Evolutionary conservation across 2,329 filamentous ascomycete genomes (phyloP).

Genomic region (Microcera coccophila): DNA sequence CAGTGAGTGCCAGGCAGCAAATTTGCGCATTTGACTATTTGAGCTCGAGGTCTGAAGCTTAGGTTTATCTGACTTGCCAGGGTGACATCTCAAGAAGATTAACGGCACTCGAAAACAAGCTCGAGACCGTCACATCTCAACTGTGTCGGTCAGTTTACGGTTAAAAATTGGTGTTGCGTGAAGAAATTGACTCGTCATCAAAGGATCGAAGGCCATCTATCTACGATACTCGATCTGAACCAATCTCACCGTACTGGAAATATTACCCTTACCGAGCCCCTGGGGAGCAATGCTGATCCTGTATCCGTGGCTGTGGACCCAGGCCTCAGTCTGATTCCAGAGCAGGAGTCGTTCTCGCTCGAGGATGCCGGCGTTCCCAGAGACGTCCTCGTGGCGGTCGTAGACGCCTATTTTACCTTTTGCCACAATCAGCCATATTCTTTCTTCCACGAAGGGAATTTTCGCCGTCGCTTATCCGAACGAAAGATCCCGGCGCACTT

Average conservation of each 20-base stretch:
- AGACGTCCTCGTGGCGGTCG: not conserved
- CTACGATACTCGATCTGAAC: not conserved
- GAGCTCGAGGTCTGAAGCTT: not conserved
- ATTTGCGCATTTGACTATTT: not conserved
- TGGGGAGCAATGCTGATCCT: not conserved
- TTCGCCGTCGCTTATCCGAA: conserved; percentile 1
- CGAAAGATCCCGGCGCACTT: conserved; percentile 6
- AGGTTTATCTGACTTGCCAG: not conserved
- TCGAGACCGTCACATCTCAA: not conserved
- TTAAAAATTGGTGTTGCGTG: not conserved
- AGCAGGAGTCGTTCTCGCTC: not conserved
- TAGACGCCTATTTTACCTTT: conserved; percentile 22
- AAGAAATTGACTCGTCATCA: not conserved
- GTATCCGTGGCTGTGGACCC: not conserved
- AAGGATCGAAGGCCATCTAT: not conserved
- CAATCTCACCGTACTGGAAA: not conserved
- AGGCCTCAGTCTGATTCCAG: not conserved
- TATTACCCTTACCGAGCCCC: not conserved
- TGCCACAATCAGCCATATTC: conserved; percentile 24
- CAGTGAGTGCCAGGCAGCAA: not conserved
- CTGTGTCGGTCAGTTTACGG: not conserved
- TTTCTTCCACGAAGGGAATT: conserved; percentile 11
- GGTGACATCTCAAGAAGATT: not conserved
- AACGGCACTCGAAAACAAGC: not conserved
- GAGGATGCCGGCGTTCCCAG: not conserved